phyloP scores from a whole-genome alignment of 1,284 basidiomycete genomes.

The Afroboletus lepidellus region DNA sequence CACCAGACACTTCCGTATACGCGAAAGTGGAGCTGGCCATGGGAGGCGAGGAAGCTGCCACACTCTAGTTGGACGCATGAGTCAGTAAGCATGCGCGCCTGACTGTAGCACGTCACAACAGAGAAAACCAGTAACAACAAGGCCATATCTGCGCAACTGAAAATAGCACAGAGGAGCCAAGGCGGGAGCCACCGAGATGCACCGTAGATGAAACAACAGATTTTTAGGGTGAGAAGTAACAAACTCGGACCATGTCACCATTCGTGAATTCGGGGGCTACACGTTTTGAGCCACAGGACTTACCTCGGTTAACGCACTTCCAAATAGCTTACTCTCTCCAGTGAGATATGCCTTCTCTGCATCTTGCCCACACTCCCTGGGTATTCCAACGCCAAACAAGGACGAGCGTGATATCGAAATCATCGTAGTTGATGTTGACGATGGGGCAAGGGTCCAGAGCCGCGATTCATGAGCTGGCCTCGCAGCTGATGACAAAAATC shows the following conservation, averaged over 20 bases:
- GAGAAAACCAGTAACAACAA: slow-evolving; percentile 12
- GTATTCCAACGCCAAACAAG: slow-evolving; percentile 16
- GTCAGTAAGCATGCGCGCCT: slow-evolving; percentile 9
- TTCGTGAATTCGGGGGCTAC: neutral
- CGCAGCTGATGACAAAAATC: neutral
- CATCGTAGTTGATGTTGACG: slow-evolving; percentile 3
- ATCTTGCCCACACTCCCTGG: neutral
- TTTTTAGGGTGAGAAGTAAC: neutral
- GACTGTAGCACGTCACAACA: neutral
- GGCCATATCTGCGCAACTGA: slow-evolving; percentile 14
- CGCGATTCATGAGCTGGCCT: slow-evolving; percentile 19
- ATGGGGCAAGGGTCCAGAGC: slow-evolving; percentile 19
- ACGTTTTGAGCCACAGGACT: slow-evolving; percentile 13
- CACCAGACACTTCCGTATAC: slow-evolving; percentile 6
- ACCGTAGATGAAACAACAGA: neutral
- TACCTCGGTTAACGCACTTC: slow-evolving; percentile 16
- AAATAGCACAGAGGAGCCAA: slow-evolving; percentile 1
- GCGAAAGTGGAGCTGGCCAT: slow-evolving; percentile 22
- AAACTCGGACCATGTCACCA: neutral
- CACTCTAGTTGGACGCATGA: slow-evolving; percentile 11
- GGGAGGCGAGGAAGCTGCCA: slow-evolving; percentile 1
- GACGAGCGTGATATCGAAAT: slow-evolving; percentile 17
- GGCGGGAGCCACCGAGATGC: neutral
- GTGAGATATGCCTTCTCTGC: slow-evolving; percentile 1
- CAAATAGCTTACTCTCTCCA: slow-evolving; percentile 18